A percentile compares a stretch with the other conserved stretches of the same genome.
phyloP scores from a whole-genome alignment of 441 rosid species.

The Gossypium schwendimanii region DNA sequence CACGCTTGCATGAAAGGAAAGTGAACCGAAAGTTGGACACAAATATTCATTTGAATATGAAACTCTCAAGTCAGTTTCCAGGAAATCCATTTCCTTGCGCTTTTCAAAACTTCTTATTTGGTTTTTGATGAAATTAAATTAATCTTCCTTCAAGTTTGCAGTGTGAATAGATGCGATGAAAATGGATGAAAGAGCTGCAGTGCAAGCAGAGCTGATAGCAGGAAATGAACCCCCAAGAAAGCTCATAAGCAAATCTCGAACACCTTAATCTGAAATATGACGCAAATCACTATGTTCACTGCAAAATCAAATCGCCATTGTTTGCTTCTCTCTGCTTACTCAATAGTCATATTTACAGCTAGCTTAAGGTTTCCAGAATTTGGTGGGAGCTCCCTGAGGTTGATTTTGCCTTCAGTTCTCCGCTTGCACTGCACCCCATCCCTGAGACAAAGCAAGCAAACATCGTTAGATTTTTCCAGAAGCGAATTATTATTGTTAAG shows the following conservation, averaged over 20 bases:
- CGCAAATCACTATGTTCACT: not conserved
- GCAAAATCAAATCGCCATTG: not conserved
- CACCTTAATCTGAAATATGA: conserved; percentile 7
- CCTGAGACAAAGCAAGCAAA: not conserved
- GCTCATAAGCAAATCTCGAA: not conserved
- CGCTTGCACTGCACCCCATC: not conserved
- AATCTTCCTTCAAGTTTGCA: not conserved
- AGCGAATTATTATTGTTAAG: not conserved
- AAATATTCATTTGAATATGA: not conserved
- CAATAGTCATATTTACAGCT: not conserved
- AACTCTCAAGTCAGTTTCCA: not conserved
- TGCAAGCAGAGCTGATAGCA: conserved; percentile 11
- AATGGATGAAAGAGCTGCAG: not conserved
- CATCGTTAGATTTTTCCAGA: not conserved
- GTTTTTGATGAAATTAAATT: not conserved
- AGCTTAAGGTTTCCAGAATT: not conserved
- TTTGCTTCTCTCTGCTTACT: not conserved
- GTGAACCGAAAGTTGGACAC: not conserved
- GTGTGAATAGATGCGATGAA: not conserved
- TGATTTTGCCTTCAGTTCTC: not conserved
- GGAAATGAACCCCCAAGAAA: not conserved
- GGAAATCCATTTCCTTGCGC: not conserved
- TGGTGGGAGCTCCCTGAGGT: not conserved
- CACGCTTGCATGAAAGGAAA: not conserved
- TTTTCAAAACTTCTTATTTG: not conserved